Evolutionary conservation across 2,329 filamentous ascomycete species (phyloP), one percentile per base, ranked within the genome.

Genomic region (Nannizziopsis barbatae): DNA sequence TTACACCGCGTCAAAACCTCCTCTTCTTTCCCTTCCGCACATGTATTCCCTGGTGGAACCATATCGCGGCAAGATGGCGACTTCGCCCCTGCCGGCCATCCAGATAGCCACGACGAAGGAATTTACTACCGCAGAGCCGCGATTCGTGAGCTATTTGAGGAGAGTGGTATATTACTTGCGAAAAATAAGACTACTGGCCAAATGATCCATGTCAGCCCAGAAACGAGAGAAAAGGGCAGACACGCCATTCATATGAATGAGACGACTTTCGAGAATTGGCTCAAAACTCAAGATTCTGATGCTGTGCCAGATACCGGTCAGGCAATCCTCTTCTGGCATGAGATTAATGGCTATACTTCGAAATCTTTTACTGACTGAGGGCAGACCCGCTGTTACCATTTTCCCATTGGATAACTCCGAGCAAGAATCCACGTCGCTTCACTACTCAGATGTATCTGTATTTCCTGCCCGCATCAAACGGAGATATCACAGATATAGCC

Each of bases 371-470:
- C 40, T 50, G 42, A 45, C 42, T 15, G 36, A 22, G 1, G 30
- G 12, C 33, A 44, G 38, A 50, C 1, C 71, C 74, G 33, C 69
- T 95, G 2, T 70, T 86, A 6, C 87, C 89, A 0, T 95, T 94
- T 61, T 95, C 89, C 0, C 79, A 86, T 47, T 96, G 92, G 92
- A 75, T 96, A 49, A 96, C 92, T 2, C 90, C 90, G 0, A 59
- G 56, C 9, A 66, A 72, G 0, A 79, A 77, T 52, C 76, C 80
- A 0, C 86, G 82, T 57, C 77, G 92, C 40, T 98, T 93, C 68
- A 86, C 85, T 0, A 95, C 90, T 0, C 89, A 95, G 62, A 96
- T 96, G 90, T 98, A 96, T 67, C 65, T 96, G 9, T 95, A 95
- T 66, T 82, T 93, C 65, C 74, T 95, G 2, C 88, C 88, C 0